These are phyloP conservation scores for Pseudozyma sp. DNA, from an alignment of 1,284 basidiomycete genomes.

Conservation along the genomic window DNA sequence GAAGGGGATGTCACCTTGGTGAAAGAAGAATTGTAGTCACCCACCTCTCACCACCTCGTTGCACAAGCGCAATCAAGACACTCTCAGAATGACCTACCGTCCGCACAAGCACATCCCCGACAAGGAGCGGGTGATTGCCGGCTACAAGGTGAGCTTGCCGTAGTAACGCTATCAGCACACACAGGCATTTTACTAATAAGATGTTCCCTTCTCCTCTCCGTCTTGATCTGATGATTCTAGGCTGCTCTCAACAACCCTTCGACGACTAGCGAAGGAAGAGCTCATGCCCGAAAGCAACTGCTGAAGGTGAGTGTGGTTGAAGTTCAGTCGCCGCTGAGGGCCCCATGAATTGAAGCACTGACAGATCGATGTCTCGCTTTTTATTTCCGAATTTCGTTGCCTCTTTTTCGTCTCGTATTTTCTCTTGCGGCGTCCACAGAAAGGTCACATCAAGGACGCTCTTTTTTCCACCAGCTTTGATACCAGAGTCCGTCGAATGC, in stretches of 20 bases:
- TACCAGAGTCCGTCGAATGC: slow-evolving; percentile 40
- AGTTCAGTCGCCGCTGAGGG: background rate
- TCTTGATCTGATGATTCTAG: slow-evolving; percentile 9
- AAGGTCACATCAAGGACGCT: slow-evolving; percentile 47
- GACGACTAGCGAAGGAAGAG: slow-evolving; percentile 41
- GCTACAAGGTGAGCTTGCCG: slow-evolving; percentile 37
- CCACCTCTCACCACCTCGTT: background rate
- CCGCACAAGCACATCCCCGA: slow-evolving; percentile 46
- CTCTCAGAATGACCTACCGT: slow-evolving; percentile 27
- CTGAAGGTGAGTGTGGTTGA: slow-evolving; percentile 30
- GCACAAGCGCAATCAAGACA: slow-evolving; percentile 1
- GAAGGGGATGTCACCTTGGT: background rate
- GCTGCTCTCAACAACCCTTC: slow-evolving; percentile 55
- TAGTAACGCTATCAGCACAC: background rate
- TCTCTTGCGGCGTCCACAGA: slow-evolving; percentile 11
- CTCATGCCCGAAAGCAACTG: slow-evolving; percentile 51
- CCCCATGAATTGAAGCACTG: background rate
- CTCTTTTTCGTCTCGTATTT: slow-evolving; percentile 1
- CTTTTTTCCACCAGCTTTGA: slow-evolving; percentile 39
- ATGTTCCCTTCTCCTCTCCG: background rate
- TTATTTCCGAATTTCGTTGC: slow-evolving; percentile 3
- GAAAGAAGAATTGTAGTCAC: background rate
- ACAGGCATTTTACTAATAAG: background rate
- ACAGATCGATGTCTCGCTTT: background rate
- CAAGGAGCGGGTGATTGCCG: slow-evolving; percentile 48